Conservation (phyloP, 805 yeast species). For the Kodamaea jinghongensis region DNA sequence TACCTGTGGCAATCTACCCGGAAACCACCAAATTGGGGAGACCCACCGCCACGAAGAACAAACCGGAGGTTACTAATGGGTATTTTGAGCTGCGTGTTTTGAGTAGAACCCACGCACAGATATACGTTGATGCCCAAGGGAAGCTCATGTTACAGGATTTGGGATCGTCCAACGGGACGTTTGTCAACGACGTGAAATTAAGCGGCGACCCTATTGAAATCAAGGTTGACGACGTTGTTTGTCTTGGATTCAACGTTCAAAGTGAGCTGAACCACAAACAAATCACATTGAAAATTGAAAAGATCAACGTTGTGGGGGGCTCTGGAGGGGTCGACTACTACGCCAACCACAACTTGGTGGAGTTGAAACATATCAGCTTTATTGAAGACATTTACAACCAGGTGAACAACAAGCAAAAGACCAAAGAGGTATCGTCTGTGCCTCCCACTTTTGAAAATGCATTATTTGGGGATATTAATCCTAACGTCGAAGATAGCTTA, state of each 20-base stretch:
- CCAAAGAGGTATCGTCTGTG: conserved; percentile 4
- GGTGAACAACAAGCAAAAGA: conserved; percentile 4
- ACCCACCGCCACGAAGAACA: conserved; percentile 67
- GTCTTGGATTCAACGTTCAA: conserved; percentile 88
- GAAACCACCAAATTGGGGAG: conserved; percentile 85
- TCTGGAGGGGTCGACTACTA: conserved; percentile 10
- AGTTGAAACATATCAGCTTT: conserved; percentile 34
- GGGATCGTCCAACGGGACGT: conserved; percentile 93
- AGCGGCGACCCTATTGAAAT: conserved; percentile 61
- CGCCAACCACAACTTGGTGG: conserved; percentile 17
- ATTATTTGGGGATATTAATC: conserved; percentile 58
- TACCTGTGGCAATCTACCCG: conserved; percentile 78
- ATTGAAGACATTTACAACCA: conserved; percentile 30
- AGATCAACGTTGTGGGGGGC: conserved; percentile 55
- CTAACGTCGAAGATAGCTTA: conserved; percentile 47
- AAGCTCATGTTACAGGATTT: conserved; percentile 77
- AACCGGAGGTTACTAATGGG: conserved; percentile 74
- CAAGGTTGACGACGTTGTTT: conserved; percentile 80
- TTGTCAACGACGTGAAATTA: conserved; percentile 73
- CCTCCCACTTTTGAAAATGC: conserved; percentile 48
- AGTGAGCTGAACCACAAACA: conserved; percentile 70
- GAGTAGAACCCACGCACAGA: conserved; percentile 90
- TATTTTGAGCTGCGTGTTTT: conserved; percentile 92
- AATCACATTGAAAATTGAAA: conserved; percentile 80
- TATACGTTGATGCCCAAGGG: conserved; percentile 70